phyloP scores from a whole-genome alignment of 371 early-diverging fungal genomes.

The Zychaea mexicana region DNA sequence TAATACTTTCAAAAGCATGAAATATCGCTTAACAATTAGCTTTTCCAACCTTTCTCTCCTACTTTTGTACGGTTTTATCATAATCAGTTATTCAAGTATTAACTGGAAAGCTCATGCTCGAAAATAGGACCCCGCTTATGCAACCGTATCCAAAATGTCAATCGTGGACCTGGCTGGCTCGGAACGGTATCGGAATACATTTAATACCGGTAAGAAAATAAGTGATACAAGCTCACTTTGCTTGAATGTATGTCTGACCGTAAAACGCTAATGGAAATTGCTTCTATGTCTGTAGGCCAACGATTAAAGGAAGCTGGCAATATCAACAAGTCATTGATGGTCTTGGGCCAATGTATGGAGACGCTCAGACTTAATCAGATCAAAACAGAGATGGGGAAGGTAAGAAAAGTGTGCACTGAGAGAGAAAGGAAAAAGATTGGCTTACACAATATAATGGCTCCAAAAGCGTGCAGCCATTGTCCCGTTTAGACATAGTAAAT shows the following conservation, averaged over 20 bases:
- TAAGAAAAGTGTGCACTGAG: too few relatives aligned
- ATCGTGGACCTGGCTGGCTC: constrained; percentile 98
- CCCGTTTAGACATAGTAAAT: constrained; percentile 72
- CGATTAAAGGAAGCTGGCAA: constrained; percentile 90
- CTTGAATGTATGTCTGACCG: neutral
- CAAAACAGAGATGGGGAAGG: constrained; percentile 41
- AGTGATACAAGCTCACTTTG: neutral
- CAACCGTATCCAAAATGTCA: constrained; percentile 62
- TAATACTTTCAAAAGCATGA: constrained; percentile 7
- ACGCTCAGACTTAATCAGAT: constrained; percentile 61
- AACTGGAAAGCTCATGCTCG: neutral
- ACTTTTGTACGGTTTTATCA: neutral
- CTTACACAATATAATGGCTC: neutral
- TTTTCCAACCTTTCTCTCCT: too few relatives aligned
- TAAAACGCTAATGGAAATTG: too few relatives aligned
- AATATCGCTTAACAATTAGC: neutral
- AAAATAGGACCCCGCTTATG: constrained; percentile 44
- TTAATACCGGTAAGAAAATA: constrained; percentile 71
- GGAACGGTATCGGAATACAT: constrained; percentile 86
- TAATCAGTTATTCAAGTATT: neutral
- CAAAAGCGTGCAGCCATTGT: constrained; percentile 54
- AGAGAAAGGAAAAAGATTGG: neutral
- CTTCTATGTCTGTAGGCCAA: constrained; percentile 57
- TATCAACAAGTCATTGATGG: constrained; percentile 94
- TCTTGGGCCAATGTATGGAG: constrained; percentile 90